Conservation (phyloP, 129 eudicot genomes). For the Pulicaria dysenterica region DNA sequence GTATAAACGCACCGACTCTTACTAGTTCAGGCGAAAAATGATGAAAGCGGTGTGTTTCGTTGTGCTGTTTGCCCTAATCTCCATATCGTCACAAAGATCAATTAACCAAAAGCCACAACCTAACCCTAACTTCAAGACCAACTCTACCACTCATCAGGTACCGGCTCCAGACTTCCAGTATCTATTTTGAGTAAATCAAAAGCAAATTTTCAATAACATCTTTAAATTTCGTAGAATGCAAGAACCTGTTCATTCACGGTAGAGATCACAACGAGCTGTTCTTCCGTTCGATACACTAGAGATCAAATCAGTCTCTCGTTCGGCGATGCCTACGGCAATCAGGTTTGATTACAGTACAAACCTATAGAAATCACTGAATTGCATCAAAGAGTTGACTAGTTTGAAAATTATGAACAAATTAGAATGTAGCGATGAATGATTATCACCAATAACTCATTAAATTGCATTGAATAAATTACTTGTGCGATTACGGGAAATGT, state of each 20-base stretch:
- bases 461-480: background rate
- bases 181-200: conserved; percentile 6
- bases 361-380: background rate
- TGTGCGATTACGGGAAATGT: background rate
- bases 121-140: conserved; percentile 48
- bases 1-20: conserved; percentile 17
- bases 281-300: conserved; percentile 63
- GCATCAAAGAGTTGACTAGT: too few relatives aligned
- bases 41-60: conserved; percentile 31
- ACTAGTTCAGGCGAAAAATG: conserved; percentile 26
- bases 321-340: conserved; percentile 93
- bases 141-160: conserved; percentile 47
- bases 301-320: conserved; percentile 85
- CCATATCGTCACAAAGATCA: conserved; percentile 42
- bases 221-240: conserved; percentile 37
- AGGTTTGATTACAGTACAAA: conserved; percentile 45
- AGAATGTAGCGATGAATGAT: too few relatives aligned
- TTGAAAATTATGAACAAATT: too few relatives aligned
- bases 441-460: too few relatives aligned
- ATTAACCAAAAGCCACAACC: conserved; percentile 46
- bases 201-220: conserved; percentile 3
- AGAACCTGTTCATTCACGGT: conserved; percentile 65
- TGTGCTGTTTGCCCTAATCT: conserved; percentile 34
- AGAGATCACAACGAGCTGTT: conserved; percentile 71
- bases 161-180: background rate